A percentile compares a stretch with the other conserved stretches of the same genome.
Evolutionary conservation across 2,329 filamentous ascomycete species (phyloP).

Genomic region (Chalaropsis ovoidea): DNA sequence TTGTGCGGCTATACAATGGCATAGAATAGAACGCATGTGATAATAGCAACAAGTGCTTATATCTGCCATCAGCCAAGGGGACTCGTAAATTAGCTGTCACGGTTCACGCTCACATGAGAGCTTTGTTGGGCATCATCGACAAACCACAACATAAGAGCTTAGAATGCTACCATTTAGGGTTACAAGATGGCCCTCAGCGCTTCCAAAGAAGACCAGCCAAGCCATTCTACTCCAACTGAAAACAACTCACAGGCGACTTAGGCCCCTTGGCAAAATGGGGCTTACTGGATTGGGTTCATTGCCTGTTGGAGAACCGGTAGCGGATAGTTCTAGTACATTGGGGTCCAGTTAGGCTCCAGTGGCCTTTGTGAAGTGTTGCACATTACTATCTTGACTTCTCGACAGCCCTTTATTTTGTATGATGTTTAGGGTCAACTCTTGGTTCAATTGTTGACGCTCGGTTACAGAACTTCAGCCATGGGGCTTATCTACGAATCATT

Average conservation of each 20-base stretch:
- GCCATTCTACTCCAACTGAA: not conserved
- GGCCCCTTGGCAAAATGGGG: constrained; percentile 9
- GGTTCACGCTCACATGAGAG: not conserved
- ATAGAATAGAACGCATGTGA: not conserved
- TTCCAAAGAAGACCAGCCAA: not conserved
- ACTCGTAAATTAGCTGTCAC: not conserved
- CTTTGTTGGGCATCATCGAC: not conserved
- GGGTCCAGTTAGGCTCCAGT: not conserved
- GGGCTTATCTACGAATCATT: too few relatives aligned
- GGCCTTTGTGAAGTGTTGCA: not conserved
- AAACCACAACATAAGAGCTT: not conserved
- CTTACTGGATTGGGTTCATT: not conserved
- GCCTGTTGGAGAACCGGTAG: not conserved
- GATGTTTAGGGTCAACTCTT: too few relatives aligned
- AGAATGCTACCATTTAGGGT: not conserved
- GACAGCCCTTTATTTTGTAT: too few relatives aligned
- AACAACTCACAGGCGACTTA: not conserved
- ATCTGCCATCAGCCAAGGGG: not conserved
- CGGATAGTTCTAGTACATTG: not conserved
- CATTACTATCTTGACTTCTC: too few relatives aligned
- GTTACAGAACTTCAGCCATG: too few relatives aligned
- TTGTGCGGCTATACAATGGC: not conserved
- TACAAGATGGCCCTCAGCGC: not conserved
- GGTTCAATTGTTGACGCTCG: too few relatives aligned
- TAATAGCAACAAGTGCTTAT: not conserved